Evolutionary conservation across 169 alveolate species (phyloP).

Genomic region (Prorocentrum cordatum): DNA sequence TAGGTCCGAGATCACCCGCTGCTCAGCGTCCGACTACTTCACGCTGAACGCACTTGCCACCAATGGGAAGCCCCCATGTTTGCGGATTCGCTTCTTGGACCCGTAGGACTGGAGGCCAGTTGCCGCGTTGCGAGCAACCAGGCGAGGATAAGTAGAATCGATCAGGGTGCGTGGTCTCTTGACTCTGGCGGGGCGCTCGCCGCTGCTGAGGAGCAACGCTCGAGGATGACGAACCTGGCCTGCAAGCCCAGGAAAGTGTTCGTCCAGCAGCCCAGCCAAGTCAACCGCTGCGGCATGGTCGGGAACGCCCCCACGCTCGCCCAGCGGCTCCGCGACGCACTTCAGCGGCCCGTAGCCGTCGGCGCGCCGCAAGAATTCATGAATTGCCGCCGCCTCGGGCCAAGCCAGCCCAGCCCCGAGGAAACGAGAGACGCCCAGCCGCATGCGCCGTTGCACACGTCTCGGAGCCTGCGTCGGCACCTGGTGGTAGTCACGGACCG

Average conservation of each 20-base stretch:
- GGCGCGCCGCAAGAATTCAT: not conserved
- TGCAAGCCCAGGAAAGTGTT: not conserved
- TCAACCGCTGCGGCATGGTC: not conserved
- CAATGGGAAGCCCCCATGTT: not conserved
- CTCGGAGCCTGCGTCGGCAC: too few relatives aligned
- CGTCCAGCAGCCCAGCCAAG: not conserved
- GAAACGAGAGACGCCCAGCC: not conserved
- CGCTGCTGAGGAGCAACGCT: not conserved
- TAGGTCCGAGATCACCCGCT: not conserved
- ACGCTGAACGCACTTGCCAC: slow-evolving; percentile 24
- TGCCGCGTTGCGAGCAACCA: not conserved
- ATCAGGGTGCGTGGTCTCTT: not conserved
- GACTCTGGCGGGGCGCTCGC: not conserved
- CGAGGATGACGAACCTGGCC: not conserved
- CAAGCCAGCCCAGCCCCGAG: not conserved
- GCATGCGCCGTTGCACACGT: not conserved
- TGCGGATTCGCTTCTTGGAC: not conserved
- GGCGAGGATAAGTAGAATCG: not conserved
- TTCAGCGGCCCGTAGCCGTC: not conserved
- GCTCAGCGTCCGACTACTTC: not conserved
- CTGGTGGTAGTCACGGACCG: too few relatives aligned
- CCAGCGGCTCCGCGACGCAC: not conserved
- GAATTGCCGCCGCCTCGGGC: not conserved
- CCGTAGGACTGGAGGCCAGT: not conserved
- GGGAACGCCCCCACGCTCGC: slow-evolving; percentile 24